These are phyloP conservation scores for Tuber microsphaerosporum DNA, from an alignment of 495 filamentous ascomycete species.

Conservation along the genomic window DNA sequence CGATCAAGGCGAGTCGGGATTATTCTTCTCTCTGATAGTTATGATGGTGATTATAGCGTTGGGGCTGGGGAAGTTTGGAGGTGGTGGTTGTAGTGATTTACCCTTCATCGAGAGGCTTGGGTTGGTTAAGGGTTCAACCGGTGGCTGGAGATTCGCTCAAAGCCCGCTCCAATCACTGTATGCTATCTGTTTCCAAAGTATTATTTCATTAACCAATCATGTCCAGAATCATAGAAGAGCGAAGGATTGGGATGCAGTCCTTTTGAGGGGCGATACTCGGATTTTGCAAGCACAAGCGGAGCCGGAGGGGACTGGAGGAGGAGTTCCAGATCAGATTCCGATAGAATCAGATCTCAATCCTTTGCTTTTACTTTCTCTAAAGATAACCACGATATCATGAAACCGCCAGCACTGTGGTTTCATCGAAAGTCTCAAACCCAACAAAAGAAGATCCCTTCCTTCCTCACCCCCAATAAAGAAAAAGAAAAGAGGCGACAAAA, in stretches of 20 bases:
- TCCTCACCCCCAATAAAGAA: background rate
- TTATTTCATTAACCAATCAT: background rate
- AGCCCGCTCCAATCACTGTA: background rate
- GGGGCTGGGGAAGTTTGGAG: background rate
- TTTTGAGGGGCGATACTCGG: background rate
- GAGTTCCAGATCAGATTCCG: background rate
- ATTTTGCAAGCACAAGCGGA: background rate
- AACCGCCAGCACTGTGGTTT: background rate
- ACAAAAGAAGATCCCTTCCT: background rate
- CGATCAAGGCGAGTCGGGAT: background rate
- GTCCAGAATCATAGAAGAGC: background rate
- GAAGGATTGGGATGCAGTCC: background rate
- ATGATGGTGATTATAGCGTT: background rate
- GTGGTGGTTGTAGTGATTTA: background rate
- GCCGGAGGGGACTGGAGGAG: background rate
- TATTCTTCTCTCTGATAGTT: background rate
- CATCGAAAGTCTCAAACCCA: background rate
- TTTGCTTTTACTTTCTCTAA: background rate
- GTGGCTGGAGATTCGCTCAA: background rate
- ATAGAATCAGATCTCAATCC: background rate
- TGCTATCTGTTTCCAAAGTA: background rate
- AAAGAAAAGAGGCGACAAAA: background rate
- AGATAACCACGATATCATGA: background rate
- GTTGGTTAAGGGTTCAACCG: background rate
- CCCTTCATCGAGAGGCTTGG: conserved; percentile 5